Conservation (phyloP, 768 basidiomycete genomes). For the Dioszegia hungarica region DNA sequence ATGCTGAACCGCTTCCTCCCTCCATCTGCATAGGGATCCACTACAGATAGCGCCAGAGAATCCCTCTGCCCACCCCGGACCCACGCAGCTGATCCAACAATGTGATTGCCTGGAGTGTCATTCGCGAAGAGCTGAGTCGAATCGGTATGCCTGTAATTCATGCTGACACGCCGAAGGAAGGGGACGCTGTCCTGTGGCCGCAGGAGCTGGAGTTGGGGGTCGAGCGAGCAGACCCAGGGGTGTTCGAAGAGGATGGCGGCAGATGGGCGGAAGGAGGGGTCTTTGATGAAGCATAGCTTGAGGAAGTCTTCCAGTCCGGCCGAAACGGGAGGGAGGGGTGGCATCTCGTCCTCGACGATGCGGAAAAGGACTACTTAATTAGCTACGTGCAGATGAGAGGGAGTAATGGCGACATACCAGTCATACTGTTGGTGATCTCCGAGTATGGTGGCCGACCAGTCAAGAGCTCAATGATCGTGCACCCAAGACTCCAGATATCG, state of each 20-base stretch:
- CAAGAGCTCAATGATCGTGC: conserved; percentile 88
- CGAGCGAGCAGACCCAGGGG: conserved; percentile 57
- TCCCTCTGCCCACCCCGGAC: neutral
- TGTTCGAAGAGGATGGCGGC: conserved; percentile 85
- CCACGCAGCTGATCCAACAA: neutral
- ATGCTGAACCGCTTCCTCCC: conserved; percentile 50
- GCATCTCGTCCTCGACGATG: conserved; percentile 88
- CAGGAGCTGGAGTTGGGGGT: conserved; percentile 56
- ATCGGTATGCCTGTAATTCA: conserved; percentile 73
- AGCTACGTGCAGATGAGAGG: conserved; percentile 9
- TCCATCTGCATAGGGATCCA: neutral
- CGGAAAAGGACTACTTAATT: conserved; percentile 82
- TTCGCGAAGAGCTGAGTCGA: conserved; percentile 24
- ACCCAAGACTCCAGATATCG: conserved; percentile 65
- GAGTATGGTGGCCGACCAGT: conserved; percentile 89
- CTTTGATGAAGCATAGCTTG: conserved; percentile 81
- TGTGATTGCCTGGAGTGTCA: neutral
- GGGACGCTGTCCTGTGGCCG: conserved; percentile 93
- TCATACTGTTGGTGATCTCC: conserved; percentile 83
- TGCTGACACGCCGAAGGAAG: conserved; percentile 84
- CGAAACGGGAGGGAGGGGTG: conserved; percentile 74
- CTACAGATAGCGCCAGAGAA: neutral
- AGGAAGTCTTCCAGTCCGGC: conserved; percentile 74
- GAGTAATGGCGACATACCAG: conserved; percentile 56
- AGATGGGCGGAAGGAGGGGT: conserved; percentile 72